Evolutionary conservation across 805 yeast genomes (phyloP), one percentile per base, ranked within the genome.

Genomic region (Candida fluviatilis): DNA sequence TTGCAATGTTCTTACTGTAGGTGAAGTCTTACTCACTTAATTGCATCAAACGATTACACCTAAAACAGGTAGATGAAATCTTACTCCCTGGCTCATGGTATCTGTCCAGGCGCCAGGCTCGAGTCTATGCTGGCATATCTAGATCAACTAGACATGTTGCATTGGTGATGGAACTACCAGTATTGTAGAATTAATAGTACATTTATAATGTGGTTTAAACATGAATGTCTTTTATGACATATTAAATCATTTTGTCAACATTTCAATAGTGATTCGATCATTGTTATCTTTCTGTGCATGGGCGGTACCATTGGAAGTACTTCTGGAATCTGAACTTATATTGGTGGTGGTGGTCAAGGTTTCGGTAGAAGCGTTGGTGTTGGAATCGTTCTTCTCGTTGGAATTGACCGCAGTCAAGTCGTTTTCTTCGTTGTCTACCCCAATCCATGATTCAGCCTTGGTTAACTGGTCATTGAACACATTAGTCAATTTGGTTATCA

Each of bases 401-500:
- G 35, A 33, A 21, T 33, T 33, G 10, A 33, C 35, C 4, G 35
- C 35, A 6, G 35, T 33, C n/a, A 33, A 21, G 8, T 33, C 35
- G 18, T 33, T 21, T 19, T 33, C 19, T 60, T 44, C 53, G 52
- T 39, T 52, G 58, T 75, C 60, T 47, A 75, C 58, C 49, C 71
- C 61, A 4, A 79, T 76, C 97, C 97, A 91, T 17, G 71, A 66
- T 57, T 93, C 97, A 1, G 96, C 96, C 47, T 82, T 80, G 34
- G 78, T 82, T 38, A 91, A 67, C 36, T 89, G 89, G 34, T 85
- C 90, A 54, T 85, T 91, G 49, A 95, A 88, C 5, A 90, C 90
- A 36, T 73, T 74, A 47, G 89, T 88, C 14, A 91, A 82, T 40
- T 84, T 84, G 29, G 82, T 74, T 26, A 91, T 82, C 88, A 90